These are phyloP conservation scores for Salix exigua DNA, from an alignment of 345 rosid genomes.

Conservation along the genomic window DNA sequence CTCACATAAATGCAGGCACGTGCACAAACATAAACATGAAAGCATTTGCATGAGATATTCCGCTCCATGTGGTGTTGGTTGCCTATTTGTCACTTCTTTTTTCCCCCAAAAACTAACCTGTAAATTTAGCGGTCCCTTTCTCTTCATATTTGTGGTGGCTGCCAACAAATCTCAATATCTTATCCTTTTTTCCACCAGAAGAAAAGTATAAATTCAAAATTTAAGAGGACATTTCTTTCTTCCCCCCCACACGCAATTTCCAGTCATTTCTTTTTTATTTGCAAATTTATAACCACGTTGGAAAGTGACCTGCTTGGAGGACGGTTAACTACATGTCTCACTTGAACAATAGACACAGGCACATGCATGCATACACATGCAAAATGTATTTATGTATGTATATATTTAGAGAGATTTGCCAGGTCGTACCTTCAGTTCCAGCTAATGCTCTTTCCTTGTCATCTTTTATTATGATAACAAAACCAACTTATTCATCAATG, in stretches of 20 bases:
- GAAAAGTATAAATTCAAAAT: neutral
- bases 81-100: too few species aligned
- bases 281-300: neutral
- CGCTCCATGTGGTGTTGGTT: too few species aligned
- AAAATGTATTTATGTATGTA: too few species aligned
- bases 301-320: neutral
- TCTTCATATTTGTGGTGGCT: too few species aligned
- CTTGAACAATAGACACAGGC: neutral
- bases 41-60: too few species aligned
- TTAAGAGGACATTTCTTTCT: neutral
- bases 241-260: neutral
- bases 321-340: neutral
- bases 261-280: neutral
- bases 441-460: constrained; percentile 16
- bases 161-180: neutral
- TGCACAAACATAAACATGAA: too few species aligned
- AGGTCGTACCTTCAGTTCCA: constrained; percentile 20
- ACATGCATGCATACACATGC: neutral
- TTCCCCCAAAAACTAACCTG: too few species aligned
- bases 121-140: too few species aligned
- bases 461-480: constrained; percentile 5
- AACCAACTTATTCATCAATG: constrained; percentile 6
- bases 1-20: too few species aligned
- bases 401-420: too few species aligned
- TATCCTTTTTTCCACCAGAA: neutral